A percentile compares a stretch with the other conserved stretches of the same genome.
Evolutionary conservation across 2,329 filamentous ascomycete genomes (phyloP).

Genomic region (Diaporthe vaccinii): DNA sequence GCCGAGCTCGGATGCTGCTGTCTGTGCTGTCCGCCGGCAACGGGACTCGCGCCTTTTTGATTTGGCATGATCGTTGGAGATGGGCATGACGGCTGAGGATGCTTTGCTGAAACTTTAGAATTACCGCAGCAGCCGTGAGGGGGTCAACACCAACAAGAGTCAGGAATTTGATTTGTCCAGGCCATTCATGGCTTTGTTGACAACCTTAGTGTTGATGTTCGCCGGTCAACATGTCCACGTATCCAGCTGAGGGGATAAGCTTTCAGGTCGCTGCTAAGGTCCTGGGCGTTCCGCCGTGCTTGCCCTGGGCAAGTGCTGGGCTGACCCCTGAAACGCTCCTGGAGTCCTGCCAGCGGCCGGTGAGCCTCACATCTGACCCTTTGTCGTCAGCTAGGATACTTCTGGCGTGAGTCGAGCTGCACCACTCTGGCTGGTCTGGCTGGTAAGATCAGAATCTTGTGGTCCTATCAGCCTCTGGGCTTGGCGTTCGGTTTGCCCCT

Average conservation of each 20-base stretch:
- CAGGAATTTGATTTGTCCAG: background rate
- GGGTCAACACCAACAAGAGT: background rate
- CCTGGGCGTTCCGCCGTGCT: constrained; percentile 14
- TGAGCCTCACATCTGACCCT: constrained; percentile 9
- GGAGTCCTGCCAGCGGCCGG: constrained; percentile 5
- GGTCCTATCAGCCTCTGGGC: constrained; percentile 24
- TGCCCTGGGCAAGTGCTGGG: constrained; percentile 3
- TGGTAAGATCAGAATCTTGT: background rate
- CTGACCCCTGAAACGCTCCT: constrained; percentile 29
- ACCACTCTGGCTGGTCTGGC: background rate
- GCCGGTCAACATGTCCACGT: constrained; percentile 16
- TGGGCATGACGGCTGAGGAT: background rate
- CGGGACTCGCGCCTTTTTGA: background rate
- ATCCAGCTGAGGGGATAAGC: background rate
- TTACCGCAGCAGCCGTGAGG: background rate
- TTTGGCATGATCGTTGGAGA: constrained; percentile 6
- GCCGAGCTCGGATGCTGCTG: constrained; percentile 11
- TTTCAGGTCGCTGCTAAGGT: background rate
- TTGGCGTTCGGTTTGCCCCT: constrained; percentile 21
- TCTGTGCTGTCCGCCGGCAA: background rate
- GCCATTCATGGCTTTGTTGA: constrained; percentile 16
- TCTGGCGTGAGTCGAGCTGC: constrained; percentile 29
- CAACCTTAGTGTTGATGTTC: background rate
- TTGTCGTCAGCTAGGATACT: constrained; percentile 16
- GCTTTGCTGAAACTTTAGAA: background rate